phyloP scores from a whole-genome alignment of 1,284 basidiomycete species.

The Moesziomyces sp. region DNA sequence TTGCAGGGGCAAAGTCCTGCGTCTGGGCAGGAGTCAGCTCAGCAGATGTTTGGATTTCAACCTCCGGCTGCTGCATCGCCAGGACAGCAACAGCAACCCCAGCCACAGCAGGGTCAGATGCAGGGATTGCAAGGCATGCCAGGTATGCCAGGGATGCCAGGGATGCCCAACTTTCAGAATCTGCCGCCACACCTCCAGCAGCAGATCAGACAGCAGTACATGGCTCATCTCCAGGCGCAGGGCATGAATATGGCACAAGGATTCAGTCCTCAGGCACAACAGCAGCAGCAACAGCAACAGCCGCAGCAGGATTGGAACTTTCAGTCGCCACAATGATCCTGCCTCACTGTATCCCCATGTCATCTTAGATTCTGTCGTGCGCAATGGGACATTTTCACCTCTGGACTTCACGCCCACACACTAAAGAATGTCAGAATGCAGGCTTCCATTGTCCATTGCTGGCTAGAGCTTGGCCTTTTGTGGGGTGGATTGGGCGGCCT shows the following conservation, averaged over 20 bases:
- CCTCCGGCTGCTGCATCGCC: slow-evolving; percentile 17
- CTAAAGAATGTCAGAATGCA: too few relatives aligned
- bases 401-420: too few relatives aligned
- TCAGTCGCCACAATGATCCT: slow-evolving; percentile 24
- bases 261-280: slow-evolving; percentile 9
- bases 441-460: too few relatives aligned
- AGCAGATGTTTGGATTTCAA: slow-evolving; percentile 21
- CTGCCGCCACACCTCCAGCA: slow-evolving; percentile 49
- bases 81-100: slow-evolving; percentile 15
- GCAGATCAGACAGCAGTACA: slow-evolving; percentile 49
- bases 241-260: slow-evolving; percentile 15
- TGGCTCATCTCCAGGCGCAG: slow-evolving; percentile 35
- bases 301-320: slow-evolving; percentile 32
- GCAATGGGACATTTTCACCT: too few relatives aligned
- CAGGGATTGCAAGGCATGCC: slow-evolving; percentile 24
- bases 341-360: neutral
- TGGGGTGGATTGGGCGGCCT: neutral
- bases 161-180: slow-evolving; percentile 38
- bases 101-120: slow-evolving; percentile 13
- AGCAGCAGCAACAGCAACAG: slow-evolving; percentile 16
- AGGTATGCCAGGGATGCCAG: slow-evolving; percentile 4
- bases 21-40: slow-evolving; percentile 8
- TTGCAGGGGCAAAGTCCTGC: slow-evolving; percentile 13
- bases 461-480: slow-evolving; percentile 21
- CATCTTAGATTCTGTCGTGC: neutral